Evolutionary conservation across 1,284 basidiomycete genomes (phyloP).

Genomic region (Leccinum ambiguum): DNA sequence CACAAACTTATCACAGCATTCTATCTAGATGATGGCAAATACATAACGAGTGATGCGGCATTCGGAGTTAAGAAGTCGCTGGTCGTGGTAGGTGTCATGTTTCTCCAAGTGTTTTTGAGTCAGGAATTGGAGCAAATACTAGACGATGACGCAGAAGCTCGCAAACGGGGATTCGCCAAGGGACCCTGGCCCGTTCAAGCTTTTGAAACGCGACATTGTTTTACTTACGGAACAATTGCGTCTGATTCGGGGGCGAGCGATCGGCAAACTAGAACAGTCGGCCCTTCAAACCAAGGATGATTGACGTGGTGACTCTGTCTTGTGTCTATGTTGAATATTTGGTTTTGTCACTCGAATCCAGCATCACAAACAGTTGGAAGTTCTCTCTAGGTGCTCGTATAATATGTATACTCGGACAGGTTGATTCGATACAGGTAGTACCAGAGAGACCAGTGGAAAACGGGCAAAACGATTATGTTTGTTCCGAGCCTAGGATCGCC

Average conservation of each 20-base stretch:
- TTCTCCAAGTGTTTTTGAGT: constrained; percentile 9
- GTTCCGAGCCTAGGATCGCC: constrained; percentile 14
- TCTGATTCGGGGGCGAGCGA: constrained; percentile 8
- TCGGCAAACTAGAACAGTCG: constrained; percentile 4
- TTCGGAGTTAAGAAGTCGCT: constrained; percentile 77
- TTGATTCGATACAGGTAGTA: not conserved
- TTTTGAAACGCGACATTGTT: constrained; percentile 61
- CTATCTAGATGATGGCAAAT: constrained; percentile 51
- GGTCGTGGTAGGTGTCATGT: constrained; percentile 48
- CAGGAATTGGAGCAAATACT: constrained; percentile 49
- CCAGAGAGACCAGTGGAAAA: not conserved
- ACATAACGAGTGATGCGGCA: constrained; percentile 67
- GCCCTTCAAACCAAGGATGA: constrained; percentile 9
- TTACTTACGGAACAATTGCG: constrained; percentile 46
- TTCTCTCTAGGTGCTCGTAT: not conserved
- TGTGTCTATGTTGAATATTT: not conserved
- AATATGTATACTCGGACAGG: not conserved
- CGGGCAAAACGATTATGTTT: not conserved
- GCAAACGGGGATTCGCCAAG: constrained; percentile 60
- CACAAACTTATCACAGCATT: too few relatives aligned
- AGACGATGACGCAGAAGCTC: constrained; percentile 51
- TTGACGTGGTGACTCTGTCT: not conserved
- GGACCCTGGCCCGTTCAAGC: constrained; percentile 53
- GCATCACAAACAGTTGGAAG: not conserved
- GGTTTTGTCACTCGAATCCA: not conserved